phyloP scores from a whole-genome alignment of 2,329 filamentous ascomycete species.

The Fusarium redolens region DNA sequence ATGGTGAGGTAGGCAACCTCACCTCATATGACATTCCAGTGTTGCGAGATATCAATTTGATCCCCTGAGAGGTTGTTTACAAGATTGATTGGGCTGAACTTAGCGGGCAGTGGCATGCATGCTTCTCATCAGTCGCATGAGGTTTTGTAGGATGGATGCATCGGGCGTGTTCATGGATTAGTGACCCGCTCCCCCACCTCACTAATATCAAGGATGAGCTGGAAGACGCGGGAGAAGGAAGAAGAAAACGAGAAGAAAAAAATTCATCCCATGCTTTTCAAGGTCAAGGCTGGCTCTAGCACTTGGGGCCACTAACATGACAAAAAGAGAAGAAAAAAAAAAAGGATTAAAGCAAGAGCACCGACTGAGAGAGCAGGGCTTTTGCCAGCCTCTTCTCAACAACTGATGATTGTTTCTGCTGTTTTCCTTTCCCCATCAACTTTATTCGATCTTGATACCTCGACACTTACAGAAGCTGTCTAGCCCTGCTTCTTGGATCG shows the following conservation, averaged over 20 bases:
- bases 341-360: not conserved
- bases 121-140: slow-evolving; percentile 3
- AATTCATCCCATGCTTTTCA: slow-evolving; percentile 19
- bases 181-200: slow-evolving; percentile 27
- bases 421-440: not conserved
- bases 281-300: slow-evolving; percentile 10
- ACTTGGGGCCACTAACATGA: slow-evolving; percentile 2
- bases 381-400: slow-evolving; percentile 11
- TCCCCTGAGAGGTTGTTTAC: not conserved
- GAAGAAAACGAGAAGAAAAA: slow-evolving; percentile 19
- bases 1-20: not conserved
- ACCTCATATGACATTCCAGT: slow-evolving; percentile 18
- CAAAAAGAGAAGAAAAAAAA: not conserved
- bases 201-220: slow-evolving; percentile 25
- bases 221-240: slow-evolving; percentile 29
- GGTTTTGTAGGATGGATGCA: slow-evolving; percentile 16
- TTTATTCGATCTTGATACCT: not conserved
- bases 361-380: not conserved
- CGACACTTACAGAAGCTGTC: not conserved
- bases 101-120: not conserved
- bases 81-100: slow-evolving; percentile 1
- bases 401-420: not conserved
- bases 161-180: slow-evolving; percentile 6
- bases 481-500: not conserved
- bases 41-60: slow-evolving; percentile 3